Base-by-base conservation (phyloP, 257 asterid species). In the Salvia hispanica region DNA sequence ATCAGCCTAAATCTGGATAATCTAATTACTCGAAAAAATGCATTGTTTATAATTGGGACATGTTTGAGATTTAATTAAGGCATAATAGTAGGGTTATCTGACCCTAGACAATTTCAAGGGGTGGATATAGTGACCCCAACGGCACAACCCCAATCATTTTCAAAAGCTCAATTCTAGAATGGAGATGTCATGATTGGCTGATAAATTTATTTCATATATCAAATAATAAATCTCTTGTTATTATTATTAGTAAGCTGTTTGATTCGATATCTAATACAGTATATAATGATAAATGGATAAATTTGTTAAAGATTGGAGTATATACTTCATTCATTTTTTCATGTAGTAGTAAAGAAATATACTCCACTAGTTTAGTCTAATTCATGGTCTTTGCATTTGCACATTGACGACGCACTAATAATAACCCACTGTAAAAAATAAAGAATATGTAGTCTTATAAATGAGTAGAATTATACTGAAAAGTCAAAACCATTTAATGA, bases 21-120 rank as follows among this genome's bases (percentile, higher is more conserved):
- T 47, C 47, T 33, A 47, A 14, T 16, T 36, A 34, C 1, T 47
- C 9, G 18, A 47, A 15, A 48, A n/a, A 48, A n/a, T 48, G 9
- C 54, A 48, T 48, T 48, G 25, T 48, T 47, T 47, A 14, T 5
- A 47, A 4, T 9, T 64, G 15, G 7, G 13, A 1, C 13, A 18
- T 18, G 21, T 18, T 18, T 18, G 21, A 18, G 21, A 18, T 18
- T 18, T 18, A 18, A 18, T 18, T 18, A 18, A 18, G 21, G 21
- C 21, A 18, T 18, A 18, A 18, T n/a, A n/a, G n/a, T 18, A 18
- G 21, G 21, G 0, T 18, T 18, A 18, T 18, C 18, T 11, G 78
- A 61, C 78, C 78, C 78, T 61, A 52, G 14, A 44, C 5, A 13
- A 16, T 1, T 3, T 48, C 55, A 62, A 66, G 53, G 74, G 70